Evolutionary conservation across 139 green algal genomes (phyloP), one percentile per base, ranked within the genome.

Genomic region (Ettlia oleoabundans): DNA sequence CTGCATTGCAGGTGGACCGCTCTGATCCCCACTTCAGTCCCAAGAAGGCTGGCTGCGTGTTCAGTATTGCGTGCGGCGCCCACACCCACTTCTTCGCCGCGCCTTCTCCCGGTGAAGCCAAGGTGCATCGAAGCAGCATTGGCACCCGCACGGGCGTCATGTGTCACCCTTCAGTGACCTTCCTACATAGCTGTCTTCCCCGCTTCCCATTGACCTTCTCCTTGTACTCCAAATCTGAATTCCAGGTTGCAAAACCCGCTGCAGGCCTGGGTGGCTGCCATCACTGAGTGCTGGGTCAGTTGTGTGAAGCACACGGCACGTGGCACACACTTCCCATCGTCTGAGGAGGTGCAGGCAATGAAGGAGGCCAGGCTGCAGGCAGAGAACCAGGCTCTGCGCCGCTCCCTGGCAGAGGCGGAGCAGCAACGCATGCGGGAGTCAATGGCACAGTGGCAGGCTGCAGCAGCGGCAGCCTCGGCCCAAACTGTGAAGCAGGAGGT

Each of bases 291-390:
- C 2, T 95, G 92, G 92, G 63, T 91, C 43, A 88, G 92, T 42
- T 94, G 92, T 84, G 93, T 90, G 76, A 86, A 91, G 71, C 91
- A 95, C 81, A 90, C 89, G 0, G 83, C 90, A 7, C 87, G 91
- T 24, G 86, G 75, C 52, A 87, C 84, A 41, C 80, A 70, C 63
- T 62, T 42, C 1, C 75, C 64, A 21, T 53, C 80, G 0, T 61
- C 63, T 3, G 32, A 76, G 21, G 72, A 82, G 35, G 33, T 62
- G 26, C 69, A 62, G 4, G 76, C 62, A 3, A 38, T 78, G 53
- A 78, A 91, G 26, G 92, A 87, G 86, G 85, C 93, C 18, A 84
- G 90, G 40, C 84, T 90, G 85, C 86, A 87, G 28, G 82, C 84
- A 6, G 80, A 89, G 30, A 91, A 90, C 72, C 81, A 88, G 4